A percentile compares a stretch with the other conserved stretches of the same genome.
These are phyloP conservation scores for Ormosia semicastrata DNA, from an alignment of 306 rosid genomes.

Conservation along the genomic window DNA sequence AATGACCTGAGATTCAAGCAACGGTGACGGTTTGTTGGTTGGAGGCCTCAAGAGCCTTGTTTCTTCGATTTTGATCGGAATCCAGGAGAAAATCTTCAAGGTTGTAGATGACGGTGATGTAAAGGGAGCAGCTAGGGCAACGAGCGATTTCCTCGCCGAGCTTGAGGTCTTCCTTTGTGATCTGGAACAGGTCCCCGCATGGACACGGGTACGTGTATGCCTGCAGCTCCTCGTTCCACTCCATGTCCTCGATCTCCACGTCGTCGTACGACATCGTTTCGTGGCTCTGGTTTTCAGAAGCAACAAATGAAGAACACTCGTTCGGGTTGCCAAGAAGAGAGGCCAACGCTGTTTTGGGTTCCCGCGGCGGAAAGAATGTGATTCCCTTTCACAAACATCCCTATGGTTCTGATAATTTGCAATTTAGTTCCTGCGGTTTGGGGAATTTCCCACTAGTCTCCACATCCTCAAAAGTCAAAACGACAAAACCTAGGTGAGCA, in stretches of 20 bases:
- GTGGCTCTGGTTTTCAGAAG: background rate
- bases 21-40: slow-evolving; percentile 54
- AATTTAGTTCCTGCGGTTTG: background rate
- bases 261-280: slow-evolving; percentile 88
- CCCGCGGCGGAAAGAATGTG: background rate
- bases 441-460: background rate
- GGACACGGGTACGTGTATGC: slow-evolving; percentile 93
- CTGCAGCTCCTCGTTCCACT: slow-evolving; percentile 83
- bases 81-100: slow-evolving; percentile 65
- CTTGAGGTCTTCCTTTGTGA: slow-evolving; percentile 81
- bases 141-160: slow-evolving; percentile 96
- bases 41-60: slow-evolving; percentile 42
- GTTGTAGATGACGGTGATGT: slow-evolving; percentile 86
- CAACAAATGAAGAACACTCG: background rate
- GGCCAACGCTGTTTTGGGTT: background rate
- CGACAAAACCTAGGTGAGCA: too few species aligned
- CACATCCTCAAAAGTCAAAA: too few species aligned
- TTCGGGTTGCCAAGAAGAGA: background rate
- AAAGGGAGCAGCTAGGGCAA: slow-evolving; percentile 97
- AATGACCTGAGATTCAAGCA: slow-evolving; percentile 57
- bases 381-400: too few species aligned
- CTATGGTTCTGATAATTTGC: background rate
- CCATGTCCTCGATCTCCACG: slow-evolving; percentile 99
- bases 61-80: slow-evolving; percentile 38
- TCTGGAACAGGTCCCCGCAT: slow-evolving; percentile 93